These are phyloP conservation scores for Ophiostoma montium DNA, from an alignment of 2,329 filamentous ascomycete species.

Conservation along the genomic window DNA sequence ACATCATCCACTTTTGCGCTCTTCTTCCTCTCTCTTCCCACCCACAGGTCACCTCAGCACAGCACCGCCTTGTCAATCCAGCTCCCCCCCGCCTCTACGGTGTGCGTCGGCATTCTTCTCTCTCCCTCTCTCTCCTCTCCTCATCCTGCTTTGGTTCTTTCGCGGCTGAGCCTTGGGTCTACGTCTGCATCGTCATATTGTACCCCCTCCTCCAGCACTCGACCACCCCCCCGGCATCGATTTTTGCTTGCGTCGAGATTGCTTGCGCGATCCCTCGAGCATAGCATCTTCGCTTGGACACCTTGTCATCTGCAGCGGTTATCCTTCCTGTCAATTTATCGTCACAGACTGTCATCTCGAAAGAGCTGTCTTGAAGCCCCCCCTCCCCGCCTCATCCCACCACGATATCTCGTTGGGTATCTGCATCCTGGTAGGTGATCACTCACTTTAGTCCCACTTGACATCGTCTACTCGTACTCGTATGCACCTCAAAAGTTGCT, in stretches of 20 bases:
- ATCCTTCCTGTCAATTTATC: neutral
- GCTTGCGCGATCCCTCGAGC: neutral
- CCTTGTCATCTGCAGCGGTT: neutral
- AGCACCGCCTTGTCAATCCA: constrained; percentile 28
- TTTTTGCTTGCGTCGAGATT: neutral
- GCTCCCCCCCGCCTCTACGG: constrained; percentile 16
- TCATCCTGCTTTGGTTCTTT: neutral
- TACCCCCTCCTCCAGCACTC: neutral
- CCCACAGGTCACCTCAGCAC: constrained; percentile 20
- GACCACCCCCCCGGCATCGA: neutral
- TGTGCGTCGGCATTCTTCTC: constrained; percentile 25
- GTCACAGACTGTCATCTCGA: neutral
- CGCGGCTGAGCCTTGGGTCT: neutral
- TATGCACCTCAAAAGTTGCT: too few relatives aligned
- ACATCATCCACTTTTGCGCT: constrained; percentile 14
- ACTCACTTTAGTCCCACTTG: neutral
- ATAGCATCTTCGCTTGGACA: neutral
- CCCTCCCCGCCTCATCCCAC: neutral
- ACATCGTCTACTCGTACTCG: too few relatives aligned
- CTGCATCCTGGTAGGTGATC: neutral
- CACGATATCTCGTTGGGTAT: neutral
- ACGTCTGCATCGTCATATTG: neutral
- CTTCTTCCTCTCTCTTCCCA: constrained; percentile 13
- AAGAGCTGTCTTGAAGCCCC: neutral
- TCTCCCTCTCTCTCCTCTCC: constrained; percentile 11